A percentile compares a stretch with the other conserved stretches of the same genome.
phyloP scores from a whole-genome alignment of 805 yeast genomes.

The Yarrowia osloensis region DNA sequence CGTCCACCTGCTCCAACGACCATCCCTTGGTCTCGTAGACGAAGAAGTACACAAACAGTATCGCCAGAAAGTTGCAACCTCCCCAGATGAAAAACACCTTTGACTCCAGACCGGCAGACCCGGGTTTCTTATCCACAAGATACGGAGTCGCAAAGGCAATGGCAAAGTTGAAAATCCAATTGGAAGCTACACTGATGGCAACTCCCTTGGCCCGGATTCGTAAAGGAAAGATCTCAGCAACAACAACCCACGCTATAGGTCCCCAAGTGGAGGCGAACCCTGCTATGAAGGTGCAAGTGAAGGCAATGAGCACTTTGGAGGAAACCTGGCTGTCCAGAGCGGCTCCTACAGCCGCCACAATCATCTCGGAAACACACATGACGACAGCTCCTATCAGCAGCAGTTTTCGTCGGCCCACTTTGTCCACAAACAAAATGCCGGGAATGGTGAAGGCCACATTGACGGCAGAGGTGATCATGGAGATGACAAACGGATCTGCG shows the following conservation, averaged over 20 bases:
- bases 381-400: conserved; percentile 67
- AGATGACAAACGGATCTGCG: conserved; percentile 63
- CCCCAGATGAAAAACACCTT: conserved; percentile 41
- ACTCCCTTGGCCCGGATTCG: conserved; percentile 70
- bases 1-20: conserved; percentile 72
- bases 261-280: conserved; percentile 60
- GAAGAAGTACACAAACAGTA: conserved; percentile 43
- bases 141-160: conserved; percentile 38
- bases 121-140: conserved; percentile 46
- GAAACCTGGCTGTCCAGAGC: conserved; percentile 39
- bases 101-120: conserved; percentile 52
- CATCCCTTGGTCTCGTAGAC: conserved; percentile 73
- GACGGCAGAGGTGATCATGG: conserved; percentile 65
- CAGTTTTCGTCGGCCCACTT: conserved; percentile 71
- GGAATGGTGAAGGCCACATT: conserved; percentile 66
- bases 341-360: conserved; percentile 61
- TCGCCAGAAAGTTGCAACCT: conserved; percentile 4
- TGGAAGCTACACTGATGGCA: conserved; percentile 60
- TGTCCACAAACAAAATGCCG: conserved; percentile 74
- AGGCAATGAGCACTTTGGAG: conserved; percentile 58
- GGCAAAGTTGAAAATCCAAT: conserved; percentile 43
- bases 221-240: conserved; percentile 64
- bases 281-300: conserved; percentile 57
- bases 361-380: conserved; percentile 64
- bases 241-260: conserved; percentile 61